Conservation (phyloP, 257 asterid genomes). For the Solanum paucissectum region DNA sequence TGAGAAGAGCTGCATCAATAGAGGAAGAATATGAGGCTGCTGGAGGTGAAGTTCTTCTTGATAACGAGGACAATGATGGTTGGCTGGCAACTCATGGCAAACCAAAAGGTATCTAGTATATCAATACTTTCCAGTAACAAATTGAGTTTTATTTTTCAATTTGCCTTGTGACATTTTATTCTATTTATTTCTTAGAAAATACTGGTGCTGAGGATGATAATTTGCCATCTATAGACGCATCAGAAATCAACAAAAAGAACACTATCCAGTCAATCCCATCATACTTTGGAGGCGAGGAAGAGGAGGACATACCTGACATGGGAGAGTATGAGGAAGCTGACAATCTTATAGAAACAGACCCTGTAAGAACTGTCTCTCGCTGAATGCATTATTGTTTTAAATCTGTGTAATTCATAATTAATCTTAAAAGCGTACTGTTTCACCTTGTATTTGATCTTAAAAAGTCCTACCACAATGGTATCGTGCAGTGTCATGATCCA, state of each 20-base stretch:
- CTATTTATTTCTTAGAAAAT: conserved; percentile 40
- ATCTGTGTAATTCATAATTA: neutral
- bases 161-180: neutral
- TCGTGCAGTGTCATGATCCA: neutral
- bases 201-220: conserved; percentile 51
- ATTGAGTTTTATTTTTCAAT: neutral
- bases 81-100: conserved; percentile 98
- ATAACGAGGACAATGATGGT: conserved; percentile 85
- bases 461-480: neutral
- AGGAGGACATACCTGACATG: conserved; percentile 92
- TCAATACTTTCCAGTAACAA: neutral
- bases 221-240: conserved; percentile 81
- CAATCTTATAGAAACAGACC: conserved; percentile 73
- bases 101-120: conserved; percentile 50
- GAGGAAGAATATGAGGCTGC: conserved; percentile 98
- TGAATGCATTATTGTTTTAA: neutral
- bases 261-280: conserved; percentile 63
- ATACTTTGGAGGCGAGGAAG: conserved; percentile 86
- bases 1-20: conserved; percentile 86
- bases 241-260: conserved; percentile 64
- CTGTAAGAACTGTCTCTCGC: conserved; percentile 40
- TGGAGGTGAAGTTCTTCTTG: conserved; percentile 91
- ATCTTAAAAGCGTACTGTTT: neutral
- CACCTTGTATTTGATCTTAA: neutral
- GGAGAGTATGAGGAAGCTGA: conserved; percentile 77